Conservation (phyloP, 345 rosid genomes). For the Heritiera littoralis region DNA sequence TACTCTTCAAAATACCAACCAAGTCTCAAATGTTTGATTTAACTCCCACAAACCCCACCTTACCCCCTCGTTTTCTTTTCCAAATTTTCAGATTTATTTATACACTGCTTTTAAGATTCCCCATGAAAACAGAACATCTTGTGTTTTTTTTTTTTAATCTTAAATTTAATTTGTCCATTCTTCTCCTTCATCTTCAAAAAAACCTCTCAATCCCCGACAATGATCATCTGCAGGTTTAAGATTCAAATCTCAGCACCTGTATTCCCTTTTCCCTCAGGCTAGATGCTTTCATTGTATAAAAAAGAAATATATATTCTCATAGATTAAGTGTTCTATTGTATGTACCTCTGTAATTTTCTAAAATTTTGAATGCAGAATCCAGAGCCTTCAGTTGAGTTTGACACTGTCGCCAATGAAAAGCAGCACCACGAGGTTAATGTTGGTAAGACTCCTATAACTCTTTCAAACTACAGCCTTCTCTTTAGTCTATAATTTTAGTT, state of each 20-base stretch:
- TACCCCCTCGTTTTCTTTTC: not conserved
- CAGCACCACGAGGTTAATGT: conserved; percentile 94
- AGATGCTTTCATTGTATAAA: too few relatives aligned
- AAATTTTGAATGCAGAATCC: conserved; percentile 57
- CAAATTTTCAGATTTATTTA: not conserved
- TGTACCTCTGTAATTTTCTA: not conserved
- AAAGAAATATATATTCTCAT: not conserved
- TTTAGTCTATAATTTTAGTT: not conserved
- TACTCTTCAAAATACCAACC: not conserved
- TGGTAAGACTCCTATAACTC: conserved; percentile 52
- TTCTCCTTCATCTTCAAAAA: not conserved
- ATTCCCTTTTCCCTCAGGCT: too few relatives aligned
- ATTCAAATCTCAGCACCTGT: too few relatives aligned
- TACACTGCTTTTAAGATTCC: not conserved
- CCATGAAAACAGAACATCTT: not conserved
- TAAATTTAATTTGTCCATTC: not conserved
- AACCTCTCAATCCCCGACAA: not conserved
- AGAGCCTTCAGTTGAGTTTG: conserved; percentile 86
- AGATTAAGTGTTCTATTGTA: not conserved
- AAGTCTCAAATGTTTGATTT: not conserved
- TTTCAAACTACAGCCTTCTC: not conserved
- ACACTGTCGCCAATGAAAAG: conserved; percentile 78
- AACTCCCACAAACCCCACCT: not conserved
- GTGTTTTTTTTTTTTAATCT: not conserved
- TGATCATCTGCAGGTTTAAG: not conserved